phyloP scores from a whole-genome alignment of 257 asterid species.

The Jacaranda mimosifolia region DNA sequence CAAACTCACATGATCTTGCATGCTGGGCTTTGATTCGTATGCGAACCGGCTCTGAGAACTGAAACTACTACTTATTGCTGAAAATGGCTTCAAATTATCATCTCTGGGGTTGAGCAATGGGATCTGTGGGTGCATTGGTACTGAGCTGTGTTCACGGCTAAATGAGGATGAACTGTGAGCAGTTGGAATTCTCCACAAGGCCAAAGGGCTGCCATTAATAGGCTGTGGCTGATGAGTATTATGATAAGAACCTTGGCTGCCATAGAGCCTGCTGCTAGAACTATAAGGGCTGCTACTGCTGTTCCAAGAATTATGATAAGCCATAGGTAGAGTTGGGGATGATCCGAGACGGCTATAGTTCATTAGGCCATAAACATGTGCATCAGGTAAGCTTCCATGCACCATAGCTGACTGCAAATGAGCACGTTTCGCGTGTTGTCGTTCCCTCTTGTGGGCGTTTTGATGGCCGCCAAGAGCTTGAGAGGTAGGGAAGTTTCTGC shows the following conservation, averaged over 20 bases:
- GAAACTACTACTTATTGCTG: constrained; percentile 36
- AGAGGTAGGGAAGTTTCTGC: constrained; percentile 82
- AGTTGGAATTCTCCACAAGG: constrained; percentile 54
- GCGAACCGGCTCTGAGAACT: constrained; percentile 50
- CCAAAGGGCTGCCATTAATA: constrained; percentile 68
- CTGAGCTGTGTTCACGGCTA: constrained; percentile 33
- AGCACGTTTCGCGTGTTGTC: constrained; percentile 74
- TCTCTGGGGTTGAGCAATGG: constrained; percentile 38
- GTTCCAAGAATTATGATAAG: constrained; percentile 44
- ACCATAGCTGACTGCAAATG: constrained; percentile 65
- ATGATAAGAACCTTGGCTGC: constrained; percentile 16
- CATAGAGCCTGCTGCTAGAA: constrained; percentile 45
- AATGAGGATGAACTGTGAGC: constrained; percentile 37
- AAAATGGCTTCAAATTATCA: constrained; percentile 40
- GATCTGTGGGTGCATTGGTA: constrained; percentile 39
- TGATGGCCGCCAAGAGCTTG: constrained; percentile 94
- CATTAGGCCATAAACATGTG: constrained; percentile 57
- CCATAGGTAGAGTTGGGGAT: constrained; percentile 18
- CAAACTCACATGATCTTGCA: constrained; percentile 80
- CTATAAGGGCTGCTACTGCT: constrained; percentile 20
- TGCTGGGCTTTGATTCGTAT: constrained; percentile 49
- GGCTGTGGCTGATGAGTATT: constrained; percentile 42
- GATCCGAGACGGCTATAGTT: constrained; percentile 49
- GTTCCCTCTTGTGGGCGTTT: constrained; percentile 86
- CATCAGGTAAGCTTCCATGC: constrained; percentile 33